Evolutionary conservation across 805 yeast genomes (phyloP).

Genomic region (Sugiyamaella boreocaroliniensis): DNA sequence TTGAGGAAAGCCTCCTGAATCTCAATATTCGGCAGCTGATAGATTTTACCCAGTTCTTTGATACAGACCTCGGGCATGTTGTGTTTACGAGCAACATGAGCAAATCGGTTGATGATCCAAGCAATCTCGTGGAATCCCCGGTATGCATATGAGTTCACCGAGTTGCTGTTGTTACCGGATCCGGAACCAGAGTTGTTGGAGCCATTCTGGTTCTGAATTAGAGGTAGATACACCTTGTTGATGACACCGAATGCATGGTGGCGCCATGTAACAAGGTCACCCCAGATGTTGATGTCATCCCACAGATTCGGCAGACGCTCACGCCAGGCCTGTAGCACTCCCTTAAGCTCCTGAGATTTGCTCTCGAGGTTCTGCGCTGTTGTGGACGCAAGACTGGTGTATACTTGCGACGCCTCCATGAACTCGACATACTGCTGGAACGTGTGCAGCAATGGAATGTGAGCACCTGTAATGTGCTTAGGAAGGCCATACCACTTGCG

Average conservation of each 20-base stretch:
- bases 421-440: slow-evolving; percentile 97
- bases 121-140: slow-evolving; percentile 98
- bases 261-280: slow-evolving; percentile 96
- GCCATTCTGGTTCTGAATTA: slow-evolving; percentile 65
- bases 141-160: slow-evolving; percentile 86
- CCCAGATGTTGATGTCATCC: slow-evolving; percentile 98
- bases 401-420: slow-evolving; percentile 94
- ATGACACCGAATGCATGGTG: slow-evolving; percentile 97
- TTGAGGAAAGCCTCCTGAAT: slow-evolving; percentile 97
- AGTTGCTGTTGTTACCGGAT: slow-evolving; percentile 27
- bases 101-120: slow-evolving; percentile 96
- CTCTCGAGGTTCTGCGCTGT: slow-evolving; percentile 88
- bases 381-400: slow-evolving; percentile 78
- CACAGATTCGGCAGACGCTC: slow-evolving; percentile 92
- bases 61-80: slow-evolving; percentile 96
- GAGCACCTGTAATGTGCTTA: slow-evolving; percentile 65
- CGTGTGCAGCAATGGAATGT: slow-evolving; percentile 80
- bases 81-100: slow-evolving; percentile 96
- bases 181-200: slow-evolving; percentile 33
- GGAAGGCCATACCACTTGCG: slow-evolving; percentile 94
- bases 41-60: slow-evolving; percentile 84
- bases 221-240: slow-evolving; percentile 87
- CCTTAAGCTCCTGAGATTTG: slow-evolving; percentile 88
- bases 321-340: slow-evolving; percentile 96
- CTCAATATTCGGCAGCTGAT: slow-evolving; percentile 93